phyloP scores from a whole-genome alignment of 108 stramenopile genomes.

The Skeletonema tropicum region DNA sequence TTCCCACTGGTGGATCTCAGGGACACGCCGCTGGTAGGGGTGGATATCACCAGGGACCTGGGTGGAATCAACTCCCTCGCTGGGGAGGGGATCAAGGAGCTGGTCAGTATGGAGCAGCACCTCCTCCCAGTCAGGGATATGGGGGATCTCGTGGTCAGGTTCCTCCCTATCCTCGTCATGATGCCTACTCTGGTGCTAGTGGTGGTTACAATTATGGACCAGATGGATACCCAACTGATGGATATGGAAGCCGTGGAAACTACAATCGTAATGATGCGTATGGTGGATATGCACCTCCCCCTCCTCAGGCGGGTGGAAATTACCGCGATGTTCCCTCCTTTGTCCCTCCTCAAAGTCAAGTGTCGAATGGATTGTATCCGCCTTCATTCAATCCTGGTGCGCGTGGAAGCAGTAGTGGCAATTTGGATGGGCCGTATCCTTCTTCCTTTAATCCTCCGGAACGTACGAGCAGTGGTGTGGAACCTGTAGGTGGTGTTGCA shows the following conservation, averaged over 20 bases:
- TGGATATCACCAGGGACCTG: constrained; percentile 28
- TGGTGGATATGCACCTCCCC: not conserved
- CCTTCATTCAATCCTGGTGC: not conserved
- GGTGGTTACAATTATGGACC: constrained; percentile 4
- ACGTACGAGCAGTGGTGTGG: constrained; percentile 3
- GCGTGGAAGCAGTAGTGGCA: not conserved
- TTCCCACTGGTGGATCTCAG: constrained; percentile 14
- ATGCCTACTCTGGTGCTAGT: constrained; percentile 5
- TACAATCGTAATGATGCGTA: constrained; percentile 5
- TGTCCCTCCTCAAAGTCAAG: constrained; percentile 16
- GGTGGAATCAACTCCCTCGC: constrained; percentile 37
- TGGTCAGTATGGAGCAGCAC: constrained; percentile 12
- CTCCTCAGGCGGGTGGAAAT: constrained; percentile 1
- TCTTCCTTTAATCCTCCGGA: constrained; percentile 1
- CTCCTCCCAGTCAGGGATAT: not conserved
- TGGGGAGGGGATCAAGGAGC: constrained; percentile 26
- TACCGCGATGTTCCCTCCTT: constrained; percentile 37
- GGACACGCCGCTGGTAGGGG: not conserved
- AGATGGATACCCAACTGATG: constrained; percentile 6
- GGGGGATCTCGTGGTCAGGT: constrained; percentile 1
- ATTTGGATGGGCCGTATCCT: constrained; percentile 3
- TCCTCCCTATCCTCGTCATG: constrained; percentile 6
- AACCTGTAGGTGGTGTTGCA: constrained; percentile 7
- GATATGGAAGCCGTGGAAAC: not conserved
- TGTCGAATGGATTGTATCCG: not conserved